Conservation (phyloP, 306 rosid species). For the Trifolium fragiferum region DNA sequence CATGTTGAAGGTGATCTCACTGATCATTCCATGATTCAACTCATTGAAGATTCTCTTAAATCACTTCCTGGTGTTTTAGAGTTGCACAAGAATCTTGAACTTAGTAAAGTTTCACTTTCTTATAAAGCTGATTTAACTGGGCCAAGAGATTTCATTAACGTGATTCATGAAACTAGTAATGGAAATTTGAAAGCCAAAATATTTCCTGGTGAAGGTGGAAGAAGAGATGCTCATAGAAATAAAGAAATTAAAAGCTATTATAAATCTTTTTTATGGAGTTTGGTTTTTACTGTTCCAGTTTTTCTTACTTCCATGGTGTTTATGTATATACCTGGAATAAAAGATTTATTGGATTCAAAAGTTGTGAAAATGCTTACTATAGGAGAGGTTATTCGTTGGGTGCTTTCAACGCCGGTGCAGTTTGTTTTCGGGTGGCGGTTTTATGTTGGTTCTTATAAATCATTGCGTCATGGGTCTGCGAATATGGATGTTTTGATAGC, state of each 20-base stretch:
- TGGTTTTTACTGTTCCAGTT: conserved; percentile 73
- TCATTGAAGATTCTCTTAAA: conserved; percentile 54
- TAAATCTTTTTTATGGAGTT: conserved; percentile 72
- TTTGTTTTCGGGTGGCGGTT: conserved; percentile 75
- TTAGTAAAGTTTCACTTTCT: conserved; percentile 64
- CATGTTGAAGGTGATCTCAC: conserved; percentile 56
- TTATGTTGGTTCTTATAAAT: conserved; percentile 72
- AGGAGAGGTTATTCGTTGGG: conserved; percentile 75
- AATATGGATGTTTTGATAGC: conserved; percentile 94
- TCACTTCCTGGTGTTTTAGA: conserved; percentile 64
- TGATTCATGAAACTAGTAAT: conserved; percentile 54
- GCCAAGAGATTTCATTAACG: conserved; percentile 70
- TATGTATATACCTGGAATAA: conserved; percentile 79
- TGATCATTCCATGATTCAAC: conserved; percentile 38
- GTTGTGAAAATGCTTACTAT: conserved; percentile 70
- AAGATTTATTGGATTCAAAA: conserved; percentile 58
- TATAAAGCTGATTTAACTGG: conserved; percentile 68
- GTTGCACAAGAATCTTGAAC: conserved; percentile 27
- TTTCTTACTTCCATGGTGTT: conserved; percentile 86
- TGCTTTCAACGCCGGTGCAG: conserved; percentile 82
- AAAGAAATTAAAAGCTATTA: conserved; percentile 69
- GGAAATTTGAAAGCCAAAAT: conserved; percentile 62
- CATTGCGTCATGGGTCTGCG: conserved; percentile 73
- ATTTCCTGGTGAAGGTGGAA: conserved; percentile 59
- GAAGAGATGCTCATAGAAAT: conserved; percentile 51